A percentile compares a stretch with the other conserved stretches of the same genome.
These are phyloP conservation scores for Neurospora pannonica DNA, from an alignment of 495 filamentous ascomycete species.

Conservation along the genomic window DNA sequence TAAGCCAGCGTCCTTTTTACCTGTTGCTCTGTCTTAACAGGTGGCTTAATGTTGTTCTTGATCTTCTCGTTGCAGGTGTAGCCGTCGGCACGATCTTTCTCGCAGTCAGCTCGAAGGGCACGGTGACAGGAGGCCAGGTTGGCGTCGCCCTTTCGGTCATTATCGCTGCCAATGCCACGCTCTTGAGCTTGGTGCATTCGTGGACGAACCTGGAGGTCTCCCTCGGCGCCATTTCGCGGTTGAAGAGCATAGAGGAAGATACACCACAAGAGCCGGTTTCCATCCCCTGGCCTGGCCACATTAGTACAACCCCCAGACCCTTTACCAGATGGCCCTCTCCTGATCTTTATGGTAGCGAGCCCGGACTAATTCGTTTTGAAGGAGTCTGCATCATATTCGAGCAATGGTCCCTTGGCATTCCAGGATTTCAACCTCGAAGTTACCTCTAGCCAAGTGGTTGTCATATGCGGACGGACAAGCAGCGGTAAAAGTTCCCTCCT, in stretches of 20 bases:
- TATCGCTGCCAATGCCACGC: constrained; percentile 21
- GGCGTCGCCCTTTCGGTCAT: constrained; percentile 22
- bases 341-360: not conserved
- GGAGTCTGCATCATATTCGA: constrained; percentile 28
- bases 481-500: constrained; percentile 35
- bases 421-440: constrained; percentile 24
- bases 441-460: constrained; percentile 23
- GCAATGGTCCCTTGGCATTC: constrained; percentile 15
- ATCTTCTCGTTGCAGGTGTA: constrained; percentile 30
- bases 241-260: constrained; percentile 29
- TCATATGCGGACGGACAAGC: constrained; percentile 26
- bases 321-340: not conserved
- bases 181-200: constrained; percentile 22
- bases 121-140: constrained; percentile 21
- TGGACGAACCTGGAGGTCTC: constrained; percentile 45
- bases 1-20: constrained; percentile 33
- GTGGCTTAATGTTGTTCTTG: constrained; percentile 36
- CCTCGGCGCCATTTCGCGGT: constrained; percentile 39
- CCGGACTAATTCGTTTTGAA: constrained; percentile 10
- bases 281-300: not conserved
- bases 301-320: not conserved
- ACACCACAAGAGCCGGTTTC: constrained; percentile 12
- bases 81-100: constrained; percentile 35
- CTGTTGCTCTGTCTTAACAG: constrained; percentile 34
- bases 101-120: constrained; percentile 19